These are phyloP conservation scores for Zymoseptoria ardabiliae DNA, from an alignment of 2,329 filamentous ascomycete genomes.

Conservation along the genomic window DNA sequence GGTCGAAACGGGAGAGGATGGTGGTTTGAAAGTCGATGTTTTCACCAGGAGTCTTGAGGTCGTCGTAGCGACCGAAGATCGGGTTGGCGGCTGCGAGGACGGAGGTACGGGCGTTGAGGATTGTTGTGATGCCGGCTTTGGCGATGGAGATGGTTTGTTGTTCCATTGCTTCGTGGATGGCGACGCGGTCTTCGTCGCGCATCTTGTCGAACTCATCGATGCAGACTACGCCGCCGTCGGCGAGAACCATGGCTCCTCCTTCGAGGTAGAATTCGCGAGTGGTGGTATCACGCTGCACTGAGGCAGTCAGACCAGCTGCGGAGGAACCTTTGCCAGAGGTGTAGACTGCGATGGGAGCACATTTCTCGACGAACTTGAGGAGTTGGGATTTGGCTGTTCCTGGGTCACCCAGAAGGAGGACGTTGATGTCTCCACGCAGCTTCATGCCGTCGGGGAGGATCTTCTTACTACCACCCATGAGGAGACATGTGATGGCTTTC, in stretches of 20 bases:
- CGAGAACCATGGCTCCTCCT: constrained; percentile 96
- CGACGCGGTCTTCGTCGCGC: constrained; percentile 94
- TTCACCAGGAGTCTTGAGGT: constrained; percentile 93
- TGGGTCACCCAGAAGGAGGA: constrained; percentile 89
- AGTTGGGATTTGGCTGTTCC: constrained; percentile 97
- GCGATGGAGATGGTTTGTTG: constrained; percentile 99
- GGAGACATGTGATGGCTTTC: constrained; percentile 87
- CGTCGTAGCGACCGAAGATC: constrained; percentile 95
- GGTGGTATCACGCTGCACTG: constrained; percentile 84
- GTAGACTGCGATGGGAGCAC: constrained; percentile 93
- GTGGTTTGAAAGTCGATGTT: constrained; percentile 99
- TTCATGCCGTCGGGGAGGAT: constrained; percentile 97
- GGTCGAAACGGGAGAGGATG: constrained; percentile 95
- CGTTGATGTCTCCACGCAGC: constrained; percentile 94
- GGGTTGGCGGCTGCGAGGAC: constrained; percentile 94
- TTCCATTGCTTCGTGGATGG: constrained; percentile 99
- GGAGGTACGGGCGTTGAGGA: constrained; percentile 90
- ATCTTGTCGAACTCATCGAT: constrained; percentile 99
- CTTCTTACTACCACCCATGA: constrained; percentile 95
- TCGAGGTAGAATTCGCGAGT: constrained; percentile 97
- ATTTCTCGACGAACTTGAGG: constrained; percentile 95
- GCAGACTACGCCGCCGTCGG: constrained; percentile 92
- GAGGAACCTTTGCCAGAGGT: constrained; percentile 98
- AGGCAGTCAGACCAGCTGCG: constrained; percentile 92
- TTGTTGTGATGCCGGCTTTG: constrained; percentile 96